Evolutionary conservation across 306 rosid genomes (phyloP), one percentile per base, ranked within the genome.

Genomic region (Quercus suber): DNA sequence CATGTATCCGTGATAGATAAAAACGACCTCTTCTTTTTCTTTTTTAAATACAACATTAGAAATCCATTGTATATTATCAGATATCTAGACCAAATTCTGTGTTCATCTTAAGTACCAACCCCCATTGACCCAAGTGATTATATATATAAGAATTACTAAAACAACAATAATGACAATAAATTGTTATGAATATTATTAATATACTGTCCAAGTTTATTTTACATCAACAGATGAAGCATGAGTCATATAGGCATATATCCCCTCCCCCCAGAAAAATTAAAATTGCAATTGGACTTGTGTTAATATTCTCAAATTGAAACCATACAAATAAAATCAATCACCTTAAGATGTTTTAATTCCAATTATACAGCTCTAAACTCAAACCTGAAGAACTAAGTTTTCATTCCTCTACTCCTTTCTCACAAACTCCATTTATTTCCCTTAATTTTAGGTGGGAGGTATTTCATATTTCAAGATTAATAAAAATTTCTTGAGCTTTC

Each of bases 211-310:
- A 73, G 6, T 64, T 37, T 53, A 71, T 12, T 41, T 2, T 37
- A 10, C 37, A 33, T 81, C 55, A 71, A 76, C 64, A 28, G 71
- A 75, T 21, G 30, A 63, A 64, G n/a, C 79, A 41, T 65, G 56
- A 30, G 25, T 31, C 78, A 65, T 67, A 37, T 37, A 7, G 45
- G 3, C 45, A 7, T 7, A 37, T 37, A 74, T 21, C 69, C 37
- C 28, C 45, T 17, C 71, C 71, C 15, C 18, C 7, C 43, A 25
- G 31, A 45, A 53, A 25, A 53, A 27, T 25, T 10, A 75, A 75
- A 55, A 1, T 72, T 11, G 20, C 41, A 61, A 6, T 61, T 23
- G n/a, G n/a, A 25, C 11, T 61, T 61, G 31, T 61, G 35, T 27
- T 23, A 25, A 27, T 28, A 28, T 27, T 61, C 41, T 6, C 41